phyloP scores from a whole-genome alignment of 805 yeast species.

The Saccharomyces kudriavzevii region DNA sequence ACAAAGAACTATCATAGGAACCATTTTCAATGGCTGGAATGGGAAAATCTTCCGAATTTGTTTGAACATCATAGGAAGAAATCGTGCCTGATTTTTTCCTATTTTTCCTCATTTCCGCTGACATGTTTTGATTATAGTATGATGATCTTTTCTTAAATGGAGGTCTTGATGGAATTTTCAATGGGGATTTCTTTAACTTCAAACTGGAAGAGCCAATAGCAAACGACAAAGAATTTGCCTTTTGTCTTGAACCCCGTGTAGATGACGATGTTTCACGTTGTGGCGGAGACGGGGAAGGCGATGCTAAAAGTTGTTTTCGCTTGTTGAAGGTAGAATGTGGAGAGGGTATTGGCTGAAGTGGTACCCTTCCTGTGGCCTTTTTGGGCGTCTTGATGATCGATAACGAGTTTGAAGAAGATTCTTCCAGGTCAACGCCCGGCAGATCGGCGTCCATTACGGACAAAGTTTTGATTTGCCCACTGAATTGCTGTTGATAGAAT shows the following conservation, averaged over 20 bases:
- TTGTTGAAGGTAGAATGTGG: neutral
- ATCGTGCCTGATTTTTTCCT: neutral
- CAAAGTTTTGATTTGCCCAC: neutral
- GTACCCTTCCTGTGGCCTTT: neutral
- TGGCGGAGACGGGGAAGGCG: neutral
- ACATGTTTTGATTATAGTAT: neutral
- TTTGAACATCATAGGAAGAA: neutral
- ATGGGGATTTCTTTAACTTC: neutral
- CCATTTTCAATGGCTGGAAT: neutral
- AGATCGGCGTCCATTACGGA: neutral
- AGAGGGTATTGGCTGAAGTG: neutral
- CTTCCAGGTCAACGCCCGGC: neutral
- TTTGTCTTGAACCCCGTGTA: neutral
- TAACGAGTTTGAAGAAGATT: neutral
- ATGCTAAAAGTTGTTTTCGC: neutral
- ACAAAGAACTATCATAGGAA: neutral
- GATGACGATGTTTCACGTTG: neutral
- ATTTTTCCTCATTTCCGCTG: neutral
- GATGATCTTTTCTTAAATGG: neutral
- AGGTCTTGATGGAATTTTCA: neutral
- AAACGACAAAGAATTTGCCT: neutral
- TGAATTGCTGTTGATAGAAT: slow-evolving; percentile 16
- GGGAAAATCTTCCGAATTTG: neutral
- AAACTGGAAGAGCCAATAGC: neutral
- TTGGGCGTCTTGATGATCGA: neutral